A percentile compares a stretch with the other conserved stretches of the same genome.
These are phyloP conservation scores for Erucastrum elatum DNA, from an alignment of 345 rosid genomes.

Conservation along the genomic window DNA sequence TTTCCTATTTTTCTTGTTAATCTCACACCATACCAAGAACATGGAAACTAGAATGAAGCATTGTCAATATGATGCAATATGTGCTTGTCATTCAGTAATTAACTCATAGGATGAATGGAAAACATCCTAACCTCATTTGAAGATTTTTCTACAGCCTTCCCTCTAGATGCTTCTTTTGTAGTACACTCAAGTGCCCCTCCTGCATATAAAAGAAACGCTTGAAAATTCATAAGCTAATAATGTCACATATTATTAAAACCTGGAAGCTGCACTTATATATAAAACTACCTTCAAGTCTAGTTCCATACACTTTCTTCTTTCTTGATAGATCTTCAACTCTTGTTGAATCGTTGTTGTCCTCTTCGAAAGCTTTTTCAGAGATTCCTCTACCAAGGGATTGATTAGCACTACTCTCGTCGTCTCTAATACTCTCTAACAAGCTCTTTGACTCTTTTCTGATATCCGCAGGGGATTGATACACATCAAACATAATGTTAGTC, in stretches of 20 bases:
- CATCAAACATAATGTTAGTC: constrained; percentile 22
- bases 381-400: constrained; percentile 4
- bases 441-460: constrained; percentile 45
- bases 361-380: neutral
- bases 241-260: neutral
- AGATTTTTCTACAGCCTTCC: neutral
- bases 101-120: neutral
- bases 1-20: too few species aligned
- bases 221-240: constrained; percentile 18
- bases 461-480: constrained; percentile 33
- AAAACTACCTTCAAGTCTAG: constrained; percentile 19
- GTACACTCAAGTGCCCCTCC: constrained; percentile 20
- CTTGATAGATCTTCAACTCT: constrained; percentile 6
- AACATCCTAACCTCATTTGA: constrained; percentile 17
- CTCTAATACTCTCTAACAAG: constrained; percentile 48
- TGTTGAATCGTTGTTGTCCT: neutral
- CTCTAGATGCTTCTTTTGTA: constrained; percentile 9
- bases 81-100: neutral
- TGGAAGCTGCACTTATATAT: neutral
- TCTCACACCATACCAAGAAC: neutral
- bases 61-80: neutral
- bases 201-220: neutral
- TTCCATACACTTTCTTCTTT: constrained; percentile 10
- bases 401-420: constrained; percentile 38
- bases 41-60: neutral